Evolutionary conservation across 208 protist genomes (phyloP), one percentile per base, ranked within the genome.

Genomic region (Trypanosoma rangeli): DNA sequence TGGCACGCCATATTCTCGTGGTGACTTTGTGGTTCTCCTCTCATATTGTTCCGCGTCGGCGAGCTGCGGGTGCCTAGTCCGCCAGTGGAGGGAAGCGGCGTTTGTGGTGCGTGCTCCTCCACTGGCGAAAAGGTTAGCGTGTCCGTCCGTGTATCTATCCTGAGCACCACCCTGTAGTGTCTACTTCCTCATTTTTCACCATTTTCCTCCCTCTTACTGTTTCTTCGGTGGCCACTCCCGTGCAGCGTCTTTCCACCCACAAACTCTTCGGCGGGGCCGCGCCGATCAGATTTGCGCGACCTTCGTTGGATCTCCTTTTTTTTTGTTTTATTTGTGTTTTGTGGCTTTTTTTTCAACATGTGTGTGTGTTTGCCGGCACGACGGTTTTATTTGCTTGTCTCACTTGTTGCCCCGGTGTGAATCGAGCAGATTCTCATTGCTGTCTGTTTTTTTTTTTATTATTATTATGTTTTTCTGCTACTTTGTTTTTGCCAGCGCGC

Each of bases 321-420:
- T 35, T 12, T 46, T 54, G 28, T 64, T 33, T 35, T 12, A 33
- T 31, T 18, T 7, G 44, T 20, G 10, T 42, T 46, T 73, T 44
- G 66, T 58, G 44, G 68, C 58, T 44, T 31, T 74, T 49, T 31
- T 52, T 44, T 39, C 26, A 16, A 20, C 15, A 35, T 24, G 33
- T 7, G 33, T 37, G 33, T 37, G 33, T 37, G 33, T 37, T 37
- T 37, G 33, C 33, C 4, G 33, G 7, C 33, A 7, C 33, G 33
- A 9, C 4, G 33, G 33, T 26, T 66, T 35, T 28, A 29, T 48
- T 57, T 68, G 4, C 54, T 24, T n/a, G n/a, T n/a, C n/a, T n/a
- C n/a, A n/a, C n/a, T n/a, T n/a, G 18, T n/a, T 15, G 18, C 13
- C 5, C 5, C 13, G 2, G 7, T n/a, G 20, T 9, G 10, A 15